Evolutionary conservation across 176 grass and related monocot genomes (phyloP).

Genomic region (Carex kokanica): DNA sequence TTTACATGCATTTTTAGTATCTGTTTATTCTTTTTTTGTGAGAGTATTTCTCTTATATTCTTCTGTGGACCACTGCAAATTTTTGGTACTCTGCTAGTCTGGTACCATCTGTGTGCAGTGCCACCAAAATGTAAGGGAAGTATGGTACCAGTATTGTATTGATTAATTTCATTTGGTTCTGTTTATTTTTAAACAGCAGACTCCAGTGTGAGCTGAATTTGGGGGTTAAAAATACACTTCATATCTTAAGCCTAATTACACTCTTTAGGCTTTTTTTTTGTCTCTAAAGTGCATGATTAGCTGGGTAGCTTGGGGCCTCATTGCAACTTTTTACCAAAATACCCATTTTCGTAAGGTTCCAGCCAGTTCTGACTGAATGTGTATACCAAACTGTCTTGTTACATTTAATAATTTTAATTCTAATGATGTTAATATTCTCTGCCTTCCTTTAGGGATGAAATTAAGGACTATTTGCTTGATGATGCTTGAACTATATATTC

Average conservation of each 20-base stretch:
- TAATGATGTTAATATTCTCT: constrained; percentile 27
- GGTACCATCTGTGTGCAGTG: neutral
- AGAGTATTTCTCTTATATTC: neutral
- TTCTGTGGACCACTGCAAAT: neutral
- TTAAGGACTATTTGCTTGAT: constrained; percentile 62
- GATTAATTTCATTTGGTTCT: neutral
- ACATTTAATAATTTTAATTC: constrained; percentile 17
- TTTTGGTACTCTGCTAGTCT: constrained; percentile 23
- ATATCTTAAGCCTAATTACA: neutral
- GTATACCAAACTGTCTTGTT: neutral
- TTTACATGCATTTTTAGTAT: neutral
- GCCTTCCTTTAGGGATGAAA: constrained; percentile 56
- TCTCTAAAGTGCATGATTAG: neutral
- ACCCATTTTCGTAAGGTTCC: neutral
- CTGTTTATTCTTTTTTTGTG: constrained; percentile 15
- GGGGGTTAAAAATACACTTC: neutral
- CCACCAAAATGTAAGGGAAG: neutral
- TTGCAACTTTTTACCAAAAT: neutral
- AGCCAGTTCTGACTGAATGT: constrained; percentile 17
- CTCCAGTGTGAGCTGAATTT: neutral
- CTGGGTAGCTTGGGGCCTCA: neutral
- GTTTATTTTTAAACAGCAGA: neutral
- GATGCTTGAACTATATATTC: constrained; percentile 34
- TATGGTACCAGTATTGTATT: neutral
- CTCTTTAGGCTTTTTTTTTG: neutral